Percentiles rank a stretch among this genome's conserved stretches.
Evolutionary conservation across 106 monocot species (phyloP).

Genomic region (Allium cepa): DNA sequence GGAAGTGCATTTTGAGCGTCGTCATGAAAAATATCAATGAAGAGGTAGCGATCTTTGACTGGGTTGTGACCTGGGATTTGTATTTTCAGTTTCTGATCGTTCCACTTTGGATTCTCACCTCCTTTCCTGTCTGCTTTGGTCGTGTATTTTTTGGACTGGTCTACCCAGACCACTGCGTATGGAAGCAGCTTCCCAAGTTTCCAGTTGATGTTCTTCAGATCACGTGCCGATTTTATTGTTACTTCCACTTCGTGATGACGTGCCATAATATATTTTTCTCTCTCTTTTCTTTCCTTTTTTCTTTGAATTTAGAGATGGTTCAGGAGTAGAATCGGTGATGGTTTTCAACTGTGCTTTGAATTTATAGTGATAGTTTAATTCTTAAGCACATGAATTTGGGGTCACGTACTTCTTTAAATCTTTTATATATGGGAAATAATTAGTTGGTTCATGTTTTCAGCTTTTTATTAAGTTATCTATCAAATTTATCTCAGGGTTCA

Average conservation of each 20-base stretch:
- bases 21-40: slow-evolving; percentile 72
- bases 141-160: slow-evolving; percentile 44
- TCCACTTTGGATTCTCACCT: slow-evolving; percentile 47
- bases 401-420: too few relatives aligned
- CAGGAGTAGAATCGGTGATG: too few relatives aligned
- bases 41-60: slow-evolving; percentile 36
- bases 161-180: slow-evolving; percentile 72
- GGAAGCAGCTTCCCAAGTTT: slow-evolving; percentile 44
- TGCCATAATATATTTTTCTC: neutral
- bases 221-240: slow-evolving; percentile 39
- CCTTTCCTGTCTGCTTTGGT: slow-evolving; percentile 46
- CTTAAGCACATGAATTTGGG: too few relatives aligned
- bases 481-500: too few relatives aligned
- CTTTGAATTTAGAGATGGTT: too few relatives aligned
- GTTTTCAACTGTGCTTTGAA: too few relatives aligned
- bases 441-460: too few relatives aligned
- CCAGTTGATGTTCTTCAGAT: slow-evolving; percentile 92
- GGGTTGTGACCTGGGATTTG: slow-evolving; percentile 25
- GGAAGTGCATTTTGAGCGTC: slow-evolving; percentile 9
- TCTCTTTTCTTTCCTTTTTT: too few relatives aligned
- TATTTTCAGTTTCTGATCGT: slow-evolving; percentile 48
- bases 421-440: too few relatives aligned
- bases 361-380: too few relatives aligned
- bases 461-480: too few relatives aligned
- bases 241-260: slow-evolving; percentile 60